These are phyloP conservation scores for Neopestalotiopsis sp. DNA, from an alignment of 2,329 filamentous ascomycete species.

Conservation along the genomic window DNA sequence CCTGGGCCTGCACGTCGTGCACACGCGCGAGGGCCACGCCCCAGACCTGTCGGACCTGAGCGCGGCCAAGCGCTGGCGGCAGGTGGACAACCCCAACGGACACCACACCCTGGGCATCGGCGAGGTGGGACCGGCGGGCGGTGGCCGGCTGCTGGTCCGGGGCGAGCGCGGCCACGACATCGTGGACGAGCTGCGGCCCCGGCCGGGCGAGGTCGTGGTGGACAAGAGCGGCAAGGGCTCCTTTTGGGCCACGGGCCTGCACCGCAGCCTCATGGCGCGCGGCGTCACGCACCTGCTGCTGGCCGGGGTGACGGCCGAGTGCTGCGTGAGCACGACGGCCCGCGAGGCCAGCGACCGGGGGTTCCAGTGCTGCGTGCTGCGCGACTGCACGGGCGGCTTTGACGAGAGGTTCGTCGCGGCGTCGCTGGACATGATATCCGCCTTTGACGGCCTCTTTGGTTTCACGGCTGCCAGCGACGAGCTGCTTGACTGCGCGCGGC, in stretches of 20 bases:
- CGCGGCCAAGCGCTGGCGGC: slow-evolving; percentile 54
- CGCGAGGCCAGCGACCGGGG: slow-evolving; percentile 66
- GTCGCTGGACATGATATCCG: slow-evolving; percentile 55
- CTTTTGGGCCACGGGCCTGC: slow-evolving; percentile 62
- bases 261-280: slow-evolving; percentile 57
- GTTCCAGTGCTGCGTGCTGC: slow-evolving; percentile 61
- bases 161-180: slow-evolving; percentile 38
- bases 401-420: slow-evolving; percentile 50
- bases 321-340: slow-evolving; percentile 61
- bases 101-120: slow-evolving; percentile 51
- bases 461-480: slow-evolving; percentile 49
- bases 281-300: slow-evolving; percentile 64
- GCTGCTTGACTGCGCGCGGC: slow-evolving; percentile 33
- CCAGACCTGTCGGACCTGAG: slow-evolving; percentile 59
- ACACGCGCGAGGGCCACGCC: slow-evolving; percentile 58
- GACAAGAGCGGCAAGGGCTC: slow-evolving; percentile 65
- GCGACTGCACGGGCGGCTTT: slow-evolving; percentile 55
- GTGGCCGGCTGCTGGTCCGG: slow-evolving; percentile 52
- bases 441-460: slow-evolving; percentile 57
- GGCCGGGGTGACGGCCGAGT: slow-evolving; percentile 63
- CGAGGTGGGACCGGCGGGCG: slow-evolving; percentile 54
- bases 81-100: slow-evolving; percentile 49
- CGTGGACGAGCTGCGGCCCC: slow-evolving; percentile 56
- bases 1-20: slow-evolving; percentile 47
- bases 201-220: slow-evolving; percentile 58